Evolutionary conservation across 352 stramenopile genomes (phyloP).

Genomic region (Phytophthora pluvialis): DNA sequence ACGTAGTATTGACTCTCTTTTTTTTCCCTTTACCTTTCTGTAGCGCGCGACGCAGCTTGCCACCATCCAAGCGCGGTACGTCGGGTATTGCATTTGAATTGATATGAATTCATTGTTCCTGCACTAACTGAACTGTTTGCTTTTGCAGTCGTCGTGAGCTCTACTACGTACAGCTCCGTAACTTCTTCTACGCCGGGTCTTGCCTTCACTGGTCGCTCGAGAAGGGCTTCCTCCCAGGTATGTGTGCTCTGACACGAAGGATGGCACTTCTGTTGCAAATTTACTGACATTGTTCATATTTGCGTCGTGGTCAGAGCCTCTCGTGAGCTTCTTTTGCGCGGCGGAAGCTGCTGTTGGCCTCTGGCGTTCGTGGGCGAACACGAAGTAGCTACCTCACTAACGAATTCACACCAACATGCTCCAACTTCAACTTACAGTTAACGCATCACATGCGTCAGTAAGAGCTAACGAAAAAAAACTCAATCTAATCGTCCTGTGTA

Average conservation of each 20-base stretch:
- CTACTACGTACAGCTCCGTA: conserved; percentile 81
- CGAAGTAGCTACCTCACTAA: conserved; percentile 30
- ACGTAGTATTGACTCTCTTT: not conserved
- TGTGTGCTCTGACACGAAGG: conserved; percentile 1
- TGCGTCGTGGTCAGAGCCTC: conserved; percentile 46
- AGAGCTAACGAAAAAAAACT: not conserved
- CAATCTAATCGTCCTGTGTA: conserved; percentile 1
- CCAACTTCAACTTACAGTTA: too few relatives aligned
- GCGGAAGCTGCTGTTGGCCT: conserved; percentile 67
- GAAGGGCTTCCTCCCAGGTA: conserved; percentile 71
- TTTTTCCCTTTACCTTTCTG: conserved; percentile 4
- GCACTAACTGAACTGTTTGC: conserved; percentile 11
- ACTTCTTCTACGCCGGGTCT: conserved; percentile 81
- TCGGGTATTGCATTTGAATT: not conserved
- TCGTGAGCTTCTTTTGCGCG: conserved; percentile 80
- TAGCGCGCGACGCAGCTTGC: conserved; percentile 52
- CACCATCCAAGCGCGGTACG: conserved; percentile 55
- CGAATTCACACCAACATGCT: not conserved
- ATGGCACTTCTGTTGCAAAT: not conserved
- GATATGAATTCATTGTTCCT: not conserved
- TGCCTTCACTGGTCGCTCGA: conserved; percentile 86
- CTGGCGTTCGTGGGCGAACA: conserved; percentile 80
- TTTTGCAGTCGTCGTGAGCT: conserved; percentile 64
- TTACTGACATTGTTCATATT: not conserved
- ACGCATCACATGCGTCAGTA: not conserved